Base-by-base conservation (phyloP, 371 early-diverging fungal species). In the Mycotypha africana region DNA sequence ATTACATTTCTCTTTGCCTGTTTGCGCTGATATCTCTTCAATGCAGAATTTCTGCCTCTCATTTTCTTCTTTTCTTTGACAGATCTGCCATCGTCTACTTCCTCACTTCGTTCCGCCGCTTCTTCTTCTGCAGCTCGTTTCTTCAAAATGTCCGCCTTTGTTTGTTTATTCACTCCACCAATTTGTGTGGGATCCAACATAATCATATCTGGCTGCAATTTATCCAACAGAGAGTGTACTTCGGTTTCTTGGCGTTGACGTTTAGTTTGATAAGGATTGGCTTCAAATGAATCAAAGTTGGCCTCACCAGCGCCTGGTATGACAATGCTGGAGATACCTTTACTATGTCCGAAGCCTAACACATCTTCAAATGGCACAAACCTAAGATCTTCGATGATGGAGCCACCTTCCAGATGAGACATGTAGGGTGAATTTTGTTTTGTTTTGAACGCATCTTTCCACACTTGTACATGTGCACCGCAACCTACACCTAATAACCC, bases 311-410 rank as follows among this genome's bases (percentile, higher is more conserved):
- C 65, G 65, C 95, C 97, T 14, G 99, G 99, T 20, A 99, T 77
- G 20, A 97, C 78, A 23, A 99, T 61, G 51, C 82, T 88, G 15
- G 82, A 73, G 15, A 98, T 64, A 12, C 99, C 99, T 20, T 76
- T 62, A 21, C 64, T 55, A 67, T 93, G 93, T n/a, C 95, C 97
- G 44, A 89, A 57, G 9, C 92, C 94, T 12, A 99, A 82, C 10
- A 97, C 89, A 82, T 99, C 99, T 65, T 99, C 99, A 79, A 81
- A 97, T 12, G 98, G 98, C 38, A 88, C 91, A 68, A 98, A 99
- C 25, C 60, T 45, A 6, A 96, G 38, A 43, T 78, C 74, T 14
- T 63, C 48, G 8, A 95, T 65, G 2, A 65, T 34, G 0, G 73
- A 70, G 4, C 79, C 65, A 11, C 82, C 78, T 40, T 79, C 64